Base-by-base conservation (phyloP, 2,329 filamentous ascomycete genomes). In the Furcasterigmium furcatum region DNA sequence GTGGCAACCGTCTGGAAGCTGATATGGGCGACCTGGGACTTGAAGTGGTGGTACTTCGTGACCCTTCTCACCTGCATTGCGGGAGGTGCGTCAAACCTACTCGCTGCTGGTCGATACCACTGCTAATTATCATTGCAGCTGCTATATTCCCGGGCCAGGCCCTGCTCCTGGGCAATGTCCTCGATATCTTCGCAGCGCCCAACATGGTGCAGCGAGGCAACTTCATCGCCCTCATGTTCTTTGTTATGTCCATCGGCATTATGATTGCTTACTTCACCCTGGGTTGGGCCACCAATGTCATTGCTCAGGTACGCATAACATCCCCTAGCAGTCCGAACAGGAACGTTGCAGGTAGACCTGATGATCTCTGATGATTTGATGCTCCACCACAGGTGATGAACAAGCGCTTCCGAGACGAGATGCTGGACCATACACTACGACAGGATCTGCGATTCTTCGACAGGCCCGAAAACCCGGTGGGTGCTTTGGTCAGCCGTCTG, bases 191-290 rank as follows among this genome's bases (percentile, higher is more conserved):
- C 40, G 45, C 50, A n/a, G 41, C 49, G 57, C 4, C 47, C 64
- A 3, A 52, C 54, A 9, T 58, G 60, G 2, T 52, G 6, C 48
- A 58, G 3, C 56, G 57, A 1, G 76, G 74, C 9, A 68, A 81
- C 55, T 80, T 79, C 52, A 79, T 67, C 59, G 70, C 76, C 0
- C 62, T 70, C 42, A 79, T 81, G 76, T 80, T 80, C 50, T 70
- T 77, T 38, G 64, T 78, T 2, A 52, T 77, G 32, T 73, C 76
- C 4, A 59, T 64, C 4, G 73, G 65, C 4, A 62, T 66, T 16
- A 59, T 74, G 1, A 41, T 76, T 1, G 61, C 66, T 9, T 80
- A 79, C 52, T 66, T 66, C 39, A 40, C 53, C 10, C 52, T 70
- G 32, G 68, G 69, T 3, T 67, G 56, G 48, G 36, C 56, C 3